Evolutionary conservation across 2,329 filamentous ascomycete genomes (phyloP), one percentile per base, ranked within the genome.

Genomic region (Microsporum ferrugineum): DNA sequence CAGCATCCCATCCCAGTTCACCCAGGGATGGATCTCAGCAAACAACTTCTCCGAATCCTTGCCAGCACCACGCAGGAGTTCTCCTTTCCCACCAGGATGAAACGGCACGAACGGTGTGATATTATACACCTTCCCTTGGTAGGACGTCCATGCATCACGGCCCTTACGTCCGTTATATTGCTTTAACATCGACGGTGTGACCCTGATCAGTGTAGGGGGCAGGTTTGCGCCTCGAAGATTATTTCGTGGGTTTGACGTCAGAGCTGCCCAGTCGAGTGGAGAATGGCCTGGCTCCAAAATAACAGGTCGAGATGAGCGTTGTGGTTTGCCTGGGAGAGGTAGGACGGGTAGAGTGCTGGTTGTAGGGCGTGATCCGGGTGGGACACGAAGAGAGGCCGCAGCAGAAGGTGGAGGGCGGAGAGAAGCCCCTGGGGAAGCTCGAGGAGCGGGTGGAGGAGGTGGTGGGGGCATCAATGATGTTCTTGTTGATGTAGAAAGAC

Each of bases 51-150:
- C 80, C 1, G 81, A 83, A 67, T 96, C 86, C 31, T 66, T 80
- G 1, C 86, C 86, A 0, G 84, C 84, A n/a, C 80, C 79, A 33
- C 81, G 77, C 55, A 87, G 78, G 73, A 84, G 76, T 68, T 88
- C 84, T 29, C 80, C 76, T 65, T 79, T 77, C 2, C 79, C 94
- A 27, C 94, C 94, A 0, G 94, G 94, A 72, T 99, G 94, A 71
- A 91, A 99, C 0, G 88, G 85, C 39, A 91, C 72, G 71, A 97
- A 99, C 0, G 92, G 90, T 0, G 87, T 87, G 62, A 99, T 86
- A 70, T 97, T 97, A 76, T 97, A 99, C 33, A 97, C 92, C 69
- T 88, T 88, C 0, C 92, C 91, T 63, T 89, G 87, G 63, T 95
- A 86, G 0, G 85, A 88, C 63, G 88, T 95, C 94, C 94, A 99